These are phyloP conservation scores for Tothia fuscella DNA, from an alignment of 2,329 filamentous ascomycete genomes.

Conservation along the genomic window DNA sequence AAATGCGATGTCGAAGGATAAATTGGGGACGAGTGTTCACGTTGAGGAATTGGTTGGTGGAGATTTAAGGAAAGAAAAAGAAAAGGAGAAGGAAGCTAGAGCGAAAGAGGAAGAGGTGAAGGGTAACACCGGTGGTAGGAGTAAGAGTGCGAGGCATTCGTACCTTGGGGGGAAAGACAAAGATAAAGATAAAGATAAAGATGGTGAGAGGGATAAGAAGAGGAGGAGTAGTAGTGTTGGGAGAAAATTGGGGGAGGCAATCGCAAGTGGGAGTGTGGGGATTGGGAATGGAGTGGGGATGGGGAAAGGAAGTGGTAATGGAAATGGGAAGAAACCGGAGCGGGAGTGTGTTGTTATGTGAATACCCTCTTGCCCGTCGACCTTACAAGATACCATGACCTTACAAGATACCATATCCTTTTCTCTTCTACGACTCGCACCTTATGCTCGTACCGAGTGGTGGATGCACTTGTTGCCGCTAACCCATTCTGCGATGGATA, in stretches of 20 bases:
- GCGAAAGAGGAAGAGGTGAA: no score
- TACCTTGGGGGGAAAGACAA: conserved; percentile 12
- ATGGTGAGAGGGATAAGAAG: conserved; percentile 13
- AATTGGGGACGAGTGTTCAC: conserved; percentile 15
- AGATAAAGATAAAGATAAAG: conserved; percentile 15
- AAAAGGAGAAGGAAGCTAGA: not conserved
- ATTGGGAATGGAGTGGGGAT: conserved; percentile 14
- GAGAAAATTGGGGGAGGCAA: no score
- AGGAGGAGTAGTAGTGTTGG: conserved; percentile 18
- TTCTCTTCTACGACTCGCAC: no score
- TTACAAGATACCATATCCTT: no score
- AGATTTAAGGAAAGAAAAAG: not conserved
- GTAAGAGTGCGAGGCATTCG: conserved; percentile 5
- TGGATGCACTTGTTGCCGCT: no score
- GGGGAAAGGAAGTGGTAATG: conserved; percentile 13
- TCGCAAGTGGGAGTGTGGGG: no score
- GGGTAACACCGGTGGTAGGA: not conserved
- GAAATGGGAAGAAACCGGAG: conserved; percentile 24
- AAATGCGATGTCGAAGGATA: conserved; percentile 26
- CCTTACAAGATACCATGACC: no score
- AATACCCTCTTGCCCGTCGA: no score
- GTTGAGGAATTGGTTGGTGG: conserved; percentile 13
- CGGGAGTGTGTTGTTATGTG: conserved; percentile 35
- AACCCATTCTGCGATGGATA: no score
- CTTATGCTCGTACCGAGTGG: no score